A percentile compares a stretch with the other conserved stretches of the same genome.
phyloP scores from a whole-genome alignment of 2,329 filamentous ascomycete genomes.

The Clarireedia homoeocarpa region DNA sequence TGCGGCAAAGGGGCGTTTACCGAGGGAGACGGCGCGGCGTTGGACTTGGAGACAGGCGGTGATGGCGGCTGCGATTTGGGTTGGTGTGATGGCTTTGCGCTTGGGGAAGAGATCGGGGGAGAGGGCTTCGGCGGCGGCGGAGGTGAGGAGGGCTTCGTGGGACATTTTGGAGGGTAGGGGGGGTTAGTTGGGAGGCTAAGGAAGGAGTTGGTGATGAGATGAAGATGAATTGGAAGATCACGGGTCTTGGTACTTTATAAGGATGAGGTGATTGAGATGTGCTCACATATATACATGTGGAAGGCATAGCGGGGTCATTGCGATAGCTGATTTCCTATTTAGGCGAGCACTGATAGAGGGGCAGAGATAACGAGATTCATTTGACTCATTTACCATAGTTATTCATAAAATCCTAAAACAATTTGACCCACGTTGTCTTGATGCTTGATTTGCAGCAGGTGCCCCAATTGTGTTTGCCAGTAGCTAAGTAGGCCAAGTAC shows the following conservation, averaged over 20 bases:
- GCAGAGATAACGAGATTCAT: not conserved
- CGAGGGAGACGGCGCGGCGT: constrained; percentile 35
- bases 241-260: too few species aligned
- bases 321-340: not conserved
- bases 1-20: constrained; percentile 42
- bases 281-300: too few species aligned
- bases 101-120: constrained; percentile 30
- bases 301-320: too few species aligned
- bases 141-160: constrained; percentile 23
- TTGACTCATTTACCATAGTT: not conserved
- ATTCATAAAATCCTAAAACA: not conserved
- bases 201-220: too few species aligned
- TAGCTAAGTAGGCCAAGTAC: too few species aligned
- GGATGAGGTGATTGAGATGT: too few species aligned
- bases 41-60: constrained; percentile 36
- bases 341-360: not conserved
- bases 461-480: too few species aligned
- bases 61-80: constrained; percentile 35
- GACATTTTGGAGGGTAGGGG: constrained; percentile 14
- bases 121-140: constrained; percentile 17
- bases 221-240: not conserved
- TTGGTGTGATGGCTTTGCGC: constrained; percentile 30
- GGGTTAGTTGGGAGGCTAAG: not conserved
- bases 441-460: not conserved
- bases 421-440: not conserved